A percentile compares a stretch with the other conserved stretches of the same genome.
These are phyloP conservation scores for Nicotiana obtusifolia DNA, from an alignment of 257 asterid genomes.

Conservation along the genomic window DNA sequence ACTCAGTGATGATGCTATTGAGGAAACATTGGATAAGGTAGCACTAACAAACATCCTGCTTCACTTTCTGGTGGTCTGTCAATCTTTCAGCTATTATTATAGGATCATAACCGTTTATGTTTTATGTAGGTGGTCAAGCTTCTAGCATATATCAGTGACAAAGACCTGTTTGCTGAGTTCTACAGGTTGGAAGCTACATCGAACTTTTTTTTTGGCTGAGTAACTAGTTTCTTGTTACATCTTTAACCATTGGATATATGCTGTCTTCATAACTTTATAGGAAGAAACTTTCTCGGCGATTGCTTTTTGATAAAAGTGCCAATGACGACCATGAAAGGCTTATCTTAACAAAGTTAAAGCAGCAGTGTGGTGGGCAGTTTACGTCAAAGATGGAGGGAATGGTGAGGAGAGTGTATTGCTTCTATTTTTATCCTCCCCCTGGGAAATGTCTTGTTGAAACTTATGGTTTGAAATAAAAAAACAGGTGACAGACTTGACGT, in stretches of 20 bases:
- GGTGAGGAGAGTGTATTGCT: slow-evolving; percentile 23
- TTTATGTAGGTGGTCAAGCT: slow-evolving; percentile 37
- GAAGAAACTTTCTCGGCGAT: slow-evolving; percentile 55
- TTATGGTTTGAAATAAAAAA: neutral
- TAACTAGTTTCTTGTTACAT: slow-evolving; percentile 7
- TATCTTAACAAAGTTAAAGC: slow-evolving; percentile 46
- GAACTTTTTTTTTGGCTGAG: neutral
- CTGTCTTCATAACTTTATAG: slow-evolving; percentile 15
- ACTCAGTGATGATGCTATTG: slow-evolving; percentile 46
- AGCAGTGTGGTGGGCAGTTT: slow-evolving; percentile 47
- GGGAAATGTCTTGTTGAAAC: neutral
- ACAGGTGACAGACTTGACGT: slow-evolving; percentile 48
- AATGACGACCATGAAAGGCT: slow-evolving; percentile 48
- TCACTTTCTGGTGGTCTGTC: neutral
- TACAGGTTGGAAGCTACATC: slow-evolving; percentile 26
- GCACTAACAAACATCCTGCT: neutral
- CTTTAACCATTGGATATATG: neutral
- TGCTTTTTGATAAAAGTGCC: slow-evolving; percentile 42
- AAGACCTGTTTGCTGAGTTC: slow-evolving; percentile 55
- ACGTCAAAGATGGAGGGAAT: slow-evolving; percentile 71
- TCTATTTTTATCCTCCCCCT: neutral
- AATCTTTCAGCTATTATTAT: neutral
- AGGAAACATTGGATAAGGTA: slow-evolving; percentile 52
- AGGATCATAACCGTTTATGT: neutral
- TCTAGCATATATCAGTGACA: slow-evolving; percentile 44